Percentiles rank a stretch among this genome's conserved stretches.
phyloP scores from a whole-genome alignment of 2,329 filamentous ascomycete species.

The Tetracladium maxilliforme region DNA sequence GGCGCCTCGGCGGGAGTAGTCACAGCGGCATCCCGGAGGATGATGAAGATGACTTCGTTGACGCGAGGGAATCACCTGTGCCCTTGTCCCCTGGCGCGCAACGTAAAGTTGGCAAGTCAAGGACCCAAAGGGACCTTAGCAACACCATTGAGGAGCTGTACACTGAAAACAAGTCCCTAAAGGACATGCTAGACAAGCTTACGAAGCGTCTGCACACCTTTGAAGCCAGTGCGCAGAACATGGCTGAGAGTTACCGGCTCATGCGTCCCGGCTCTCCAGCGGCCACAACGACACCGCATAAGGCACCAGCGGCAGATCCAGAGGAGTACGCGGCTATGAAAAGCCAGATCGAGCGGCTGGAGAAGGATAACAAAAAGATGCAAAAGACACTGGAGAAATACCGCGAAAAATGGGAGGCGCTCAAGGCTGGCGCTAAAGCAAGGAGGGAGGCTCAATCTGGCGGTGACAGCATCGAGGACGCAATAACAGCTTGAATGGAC shows the following conservation, averaged over 20 bases:
- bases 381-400: constrained; percentile 38
- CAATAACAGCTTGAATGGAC: no score
- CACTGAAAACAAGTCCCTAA: constrained; percentile 76
- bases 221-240: constrained; percentile 78
- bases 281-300: background rate
- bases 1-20: constrained; percentile 36
- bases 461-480: no score
- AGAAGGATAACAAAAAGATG: constrained; percentile 44
- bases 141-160: constrained; percentile 80
- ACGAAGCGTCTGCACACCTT: constrained; percentile 83
- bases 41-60: constrained; percentile 18
- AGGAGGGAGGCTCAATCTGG: constrained; percentile 17
- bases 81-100: constrained; percentile 24
- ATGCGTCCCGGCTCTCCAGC: constrained; percentile 40
- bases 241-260: constrained; percentile 69
- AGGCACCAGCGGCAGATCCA: constrained; percentile 5
- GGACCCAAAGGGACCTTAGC: constrained; percentile 24
- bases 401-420: constrained; percentile 50
- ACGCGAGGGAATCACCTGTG: constrained; percentile 35
- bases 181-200: constrained; percentile 73
- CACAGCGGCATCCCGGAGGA: constrained; percentile 17
- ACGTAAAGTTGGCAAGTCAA: constrained; percentile 19
- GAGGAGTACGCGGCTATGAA: constrained; percentile 42
- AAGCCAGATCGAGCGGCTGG: constrained; percentile 49
- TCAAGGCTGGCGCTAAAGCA: constrained; percentile 47